Conservation (phyloP, 176 grass and related monocot species). For the Echinochloa phyllopogon region DNA sequence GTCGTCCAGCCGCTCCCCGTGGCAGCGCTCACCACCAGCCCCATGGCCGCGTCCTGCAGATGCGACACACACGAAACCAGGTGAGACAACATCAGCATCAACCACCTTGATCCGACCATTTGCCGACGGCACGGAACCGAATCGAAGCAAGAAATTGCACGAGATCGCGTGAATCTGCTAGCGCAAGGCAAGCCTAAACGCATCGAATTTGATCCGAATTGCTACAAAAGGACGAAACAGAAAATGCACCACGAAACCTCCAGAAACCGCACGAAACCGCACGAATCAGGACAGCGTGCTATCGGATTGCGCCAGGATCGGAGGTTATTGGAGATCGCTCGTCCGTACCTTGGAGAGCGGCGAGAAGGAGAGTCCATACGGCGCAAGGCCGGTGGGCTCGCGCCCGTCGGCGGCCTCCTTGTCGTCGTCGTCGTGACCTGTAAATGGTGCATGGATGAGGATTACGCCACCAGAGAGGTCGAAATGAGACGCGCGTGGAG, state of each 20-base stretch:
- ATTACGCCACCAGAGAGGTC: neutral
- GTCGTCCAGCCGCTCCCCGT: conserved; percentile 95
- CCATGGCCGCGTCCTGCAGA: conserved; percentile 87
- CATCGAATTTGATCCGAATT: neutral
- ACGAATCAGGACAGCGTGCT: neutral
- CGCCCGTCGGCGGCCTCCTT: conserved; percentile 16
- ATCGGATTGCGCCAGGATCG: neutral
- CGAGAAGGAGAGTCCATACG: conserved; percentile 56
- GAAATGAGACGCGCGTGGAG: neutral
- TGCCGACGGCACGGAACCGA: neutral
- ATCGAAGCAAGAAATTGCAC: neutral
- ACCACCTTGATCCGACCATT: neutral
- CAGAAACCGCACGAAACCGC: neutral
- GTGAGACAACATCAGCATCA: neutral
- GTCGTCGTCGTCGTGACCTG: conserved; percentile 49
- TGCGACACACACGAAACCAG: neutral
- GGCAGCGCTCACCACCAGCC: conserved; percentile 76
- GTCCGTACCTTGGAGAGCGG: conserved; percentile 76
- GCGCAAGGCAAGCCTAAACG: neutral
- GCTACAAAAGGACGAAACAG: neutral
- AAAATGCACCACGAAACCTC: neutral
- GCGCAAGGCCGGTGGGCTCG: conserved; percentile 53
- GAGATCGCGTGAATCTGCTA: neutral
- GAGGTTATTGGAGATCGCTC: neutral
- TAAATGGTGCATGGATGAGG: neutral